These are phyloP conservation scores for Gonapodya prolifera DNA, from an alignment of 192 early-diverging fungal species.

Conservation along the genomic window DNA sequence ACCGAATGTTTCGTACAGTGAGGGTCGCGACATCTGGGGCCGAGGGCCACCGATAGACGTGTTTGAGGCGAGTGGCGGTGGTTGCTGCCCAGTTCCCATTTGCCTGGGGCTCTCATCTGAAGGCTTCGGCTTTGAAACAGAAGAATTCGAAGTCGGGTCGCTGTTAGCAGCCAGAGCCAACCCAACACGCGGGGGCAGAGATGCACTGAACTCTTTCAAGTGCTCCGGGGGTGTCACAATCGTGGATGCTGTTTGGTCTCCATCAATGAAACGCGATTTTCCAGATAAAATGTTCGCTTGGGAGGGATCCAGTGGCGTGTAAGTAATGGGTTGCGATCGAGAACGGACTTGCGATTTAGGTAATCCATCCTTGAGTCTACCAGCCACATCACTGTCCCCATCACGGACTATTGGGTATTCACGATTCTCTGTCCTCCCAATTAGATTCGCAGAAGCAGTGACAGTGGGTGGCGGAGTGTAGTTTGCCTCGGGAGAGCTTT, in stretches of 20 bases:
- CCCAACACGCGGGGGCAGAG: not conserved
- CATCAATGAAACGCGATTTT: no score
- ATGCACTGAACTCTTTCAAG: not conserved
- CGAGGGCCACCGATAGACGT: not conserved
- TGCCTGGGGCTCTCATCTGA: no score
- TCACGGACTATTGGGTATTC: not conserved
- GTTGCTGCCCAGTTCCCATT: not conserved
- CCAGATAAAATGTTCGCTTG: no score
- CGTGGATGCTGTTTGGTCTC: no score
- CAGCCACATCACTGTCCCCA: not conserved
- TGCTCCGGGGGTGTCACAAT: not conserved
- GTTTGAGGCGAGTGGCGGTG: not conserved
- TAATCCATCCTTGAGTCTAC: not conserved
- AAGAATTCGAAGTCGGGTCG: not conserved
- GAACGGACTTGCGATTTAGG: not conserved
- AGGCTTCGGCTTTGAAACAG: not conserved
- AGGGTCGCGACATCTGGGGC: not conserved
- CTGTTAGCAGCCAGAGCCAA: not conserved
- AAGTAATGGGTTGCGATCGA: not conserved
- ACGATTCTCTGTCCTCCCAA: not conserved
- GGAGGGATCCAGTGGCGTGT: no score
- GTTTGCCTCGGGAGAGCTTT: not conserved
- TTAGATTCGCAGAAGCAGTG: not conserved
- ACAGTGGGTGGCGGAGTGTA: not conserved
- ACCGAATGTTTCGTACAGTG: not conserved